phyloP scores from a whole-genome alignment of 257 asterid species.

The Salvia splendens region DNA sequence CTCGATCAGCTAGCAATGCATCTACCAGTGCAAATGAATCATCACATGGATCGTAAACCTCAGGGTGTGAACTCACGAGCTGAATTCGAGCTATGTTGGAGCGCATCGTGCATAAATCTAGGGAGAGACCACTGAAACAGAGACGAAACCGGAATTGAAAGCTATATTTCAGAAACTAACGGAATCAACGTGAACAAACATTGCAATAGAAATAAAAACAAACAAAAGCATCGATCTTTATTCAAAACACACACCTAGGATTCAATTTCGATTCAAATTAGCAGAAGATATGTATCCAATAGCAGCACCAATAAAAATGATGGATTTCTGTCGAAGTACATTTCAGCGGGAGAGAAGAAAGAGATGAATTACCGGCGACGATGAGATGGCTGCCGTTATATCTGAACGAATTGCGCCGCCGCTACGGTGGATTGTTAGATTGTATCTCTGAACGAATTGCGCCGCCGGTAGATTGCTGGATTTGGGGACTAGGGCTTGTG shows the following conservation, averaged over 20 bases:
- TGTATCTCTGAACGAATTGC: not conserved
- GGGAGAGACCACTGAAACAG: slow-evolving; percentile 19
- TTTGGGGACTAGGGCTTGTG: not conserved
- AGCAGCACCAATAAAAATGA: not conserved
- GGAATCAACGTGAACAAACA: not conserved
- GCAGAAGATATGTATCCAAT: not conserved
- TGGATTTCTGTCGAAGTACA: not conserved
- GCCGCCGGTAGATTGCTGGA: not conserved
- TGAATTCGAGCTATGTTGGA: slow-evolving; percentile 62
- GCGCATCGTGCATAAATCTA: slow-evolving; percentile 40
- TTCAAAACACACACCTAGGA: not conserved
- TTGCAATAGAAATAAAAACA: not conserved
- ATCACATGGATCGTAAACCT: slow-evolving; percentile 95
- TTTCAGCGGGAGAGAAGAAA: not conserved
- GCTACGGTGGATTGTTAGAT: not conserved
- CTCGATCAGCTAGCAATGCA: slow-evolving; percentile 86
- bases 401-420: slow-evolving; percentile 5
- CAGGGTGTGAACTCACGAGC: slow-evolving; percentile 86
- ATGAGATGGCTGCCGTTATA: not conserved
- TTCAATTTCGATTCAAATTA: not conserved
- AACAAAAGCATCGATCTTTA: too few species aligned
- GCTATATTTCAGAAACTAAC: not conserved
- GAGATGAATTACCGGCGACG: not conserved
- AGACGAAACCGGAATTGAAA: not conserved
- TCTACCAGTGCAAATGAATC: slow-evolving; percentile 92